These are phyloP conservation scores for Podaxis sp. DNA, from an alignment of 768 basidiomycete genomes.

Conservation along the genomic window DNA sequence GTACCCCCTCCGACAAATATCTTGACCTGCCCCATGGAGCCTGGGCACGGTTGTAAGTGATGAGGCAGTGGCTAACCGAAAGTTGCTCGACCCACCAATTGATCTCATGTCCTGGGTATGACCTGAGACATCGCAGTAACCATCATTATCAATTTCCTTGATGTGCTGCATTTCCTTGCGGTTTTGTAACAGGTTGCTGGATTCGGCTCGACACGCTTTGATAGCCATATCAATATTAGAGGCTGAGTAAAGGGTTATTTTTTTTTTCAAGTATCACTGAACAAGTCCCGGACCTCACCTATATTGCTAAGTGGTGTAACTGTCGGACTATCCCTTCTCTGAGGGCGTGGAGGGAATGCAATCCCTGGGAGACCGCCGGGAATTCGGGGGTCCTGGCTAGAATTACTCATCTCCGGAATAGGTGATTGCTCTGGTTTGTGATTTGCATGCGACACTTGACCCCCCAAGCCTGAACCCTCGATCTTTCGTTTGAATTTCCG, in stretches of 20 bases:
- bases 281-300: constrained; percentile 22
- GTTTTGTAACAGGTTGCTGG: constrained; percentile 55
- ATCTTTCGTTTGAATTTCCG: constrained; percentile 25
- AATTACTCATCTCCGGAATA: background rate
- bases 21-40: constrained; percentile 56
- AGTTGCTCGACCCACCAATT: constrained; percentile 44
- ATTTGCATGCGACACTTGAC: background rate
- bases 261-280: background rate
- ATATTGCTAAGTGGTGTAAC: constrained; percentile 41
- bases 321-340: constrained; percentile 8
- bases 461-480: background rate
- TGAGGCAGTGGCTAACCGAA: background rate
- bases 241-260: constrained; percentile 28
- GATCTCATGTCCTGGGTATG: constrained; percentile 52
- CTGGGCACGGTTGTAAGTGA: constrained; percentile 27
- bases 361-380: constrained; percentile 3
- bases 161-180: constrained; percentile 65
- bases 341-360: background rate
- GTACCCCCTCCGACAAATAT: constrained; percentile 62
- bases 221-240: constrained; percentile 70
- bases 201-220: constrained; percentile 68
- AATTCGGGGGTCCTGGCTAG: background rate
- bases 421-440: background rate
- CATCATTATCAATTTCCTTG: constrained; percentile 72
- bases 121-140: constrained; percentile 79